These are phyloP conservation scores for Monilinia fructigena DNA, from an alignment of 2,329 filamentous ascomycete species.

Conservation along the genomic window DNA sequence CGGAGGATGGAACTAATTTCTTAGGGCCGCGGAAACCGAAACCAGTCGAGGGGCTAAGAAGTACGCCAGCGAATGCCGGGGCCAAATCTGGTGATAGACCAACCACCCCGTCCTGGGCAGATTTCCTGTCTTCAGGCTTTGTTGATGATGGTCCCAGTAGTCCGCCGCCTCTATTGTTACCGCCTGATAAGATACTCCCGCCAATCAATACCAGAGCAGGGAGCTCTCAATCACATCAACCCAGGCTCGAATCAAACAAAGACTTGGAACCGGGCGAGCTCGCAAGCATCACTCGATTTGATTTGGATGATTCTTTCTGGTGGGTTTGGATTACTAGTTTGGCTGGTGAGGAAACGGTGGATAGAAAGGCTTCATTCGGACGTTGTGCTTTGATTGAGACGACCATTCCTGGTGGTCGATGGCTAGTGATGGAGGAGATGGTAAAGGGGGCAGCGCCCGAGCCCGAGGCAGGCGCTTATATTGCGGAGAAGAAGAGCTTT, in stretches of 20 bases:
- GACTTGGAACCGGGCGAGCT: slow-evolving; percentile 87
- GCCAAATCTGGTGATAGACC: slow-evolving; percentile 68
- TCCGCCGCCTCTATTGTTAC: slow-evolving; percentile 71
- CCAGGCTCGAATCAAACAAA: slow-evolving; percentile 65
- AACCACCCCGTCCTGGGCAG: slow-evolving; percentile 96
- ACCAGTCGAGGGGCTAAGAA: slow-evolving; percentile 56
- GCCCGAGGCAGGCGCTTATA: slow-evolving; percentile 80
- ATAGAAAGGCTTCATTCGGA: slow-evolving; percentile 89
- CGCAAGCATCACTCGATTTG: slow-evolving; percentile 81
- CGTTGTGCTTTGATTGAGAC: slow-evolving; percentile 92
- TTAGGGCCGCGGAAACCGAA: slow-evolving; percentile 35
- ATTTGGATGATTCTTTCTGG: slow-evolving; percentile 96
- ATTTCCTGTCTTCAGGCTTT: slow-evolving; percentile 94
- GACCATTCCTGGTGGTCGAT: slow-evolving; percentile 73
- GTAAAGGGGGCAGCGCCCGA: slow-evolving; percentile 88
- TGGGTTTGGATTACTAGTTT: slow-evolving; percentile 99
- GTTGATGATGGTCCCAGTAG: slow-evolving; percentile 68
- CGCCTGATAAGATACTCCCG: slow-evolving; percentile 86
- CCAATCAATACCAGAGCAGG: slow-evolving; percentile 76
- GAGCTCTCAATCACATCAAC: slow-evolving; percentile 82
- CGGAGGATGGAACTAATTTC: slow-evolving; percentile 47
- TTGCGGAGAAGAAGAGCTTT: slow-evolving; percentile 92
- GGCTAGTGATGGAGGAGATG: slow-evolving; percentile 95
- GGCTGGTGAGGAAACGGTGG: slow-evolving; percentile 80
- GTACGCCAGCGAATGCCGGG: slow-evolving; percentile 64